Evolutionary conservation across 805 yeast genomes (phyloP).

Genomic region (Scheffersomyces stipitis): DNA sequence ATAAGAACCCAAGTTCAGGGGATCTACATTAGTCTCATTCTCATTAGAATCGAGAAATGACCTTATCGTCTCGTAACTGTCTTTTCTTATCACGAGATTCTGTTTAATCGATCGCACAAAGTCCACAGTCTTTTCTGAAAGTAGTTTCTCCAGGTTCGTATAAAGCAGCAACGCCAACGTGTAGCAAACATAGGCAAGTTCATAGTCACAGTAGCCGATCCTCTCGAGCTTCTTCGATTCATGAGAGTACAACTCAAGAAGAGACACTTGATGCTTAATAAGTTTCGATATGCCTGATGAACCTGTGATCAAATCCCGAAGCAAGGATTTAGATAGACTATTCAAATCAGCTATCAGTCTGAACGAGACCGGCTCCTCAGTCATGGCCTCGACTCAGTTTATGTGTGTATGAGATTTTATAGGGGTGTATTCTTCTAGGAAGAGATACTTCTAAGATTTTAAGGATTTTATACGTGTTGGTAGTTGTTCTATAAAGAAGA

Average conservation of each 20-base stretch:
- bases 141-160: constrained; percentile 5
- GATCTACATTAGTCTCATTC: background rate
- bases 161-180: constrained; percentile 12
- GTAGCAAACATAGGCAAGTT: constrained; percentile 32
- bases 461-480: no score
- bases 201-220: constrained; percentile 38
- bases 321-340: background rate
- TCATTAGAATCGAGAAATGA: background rate
- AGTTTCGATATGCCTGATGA: constrained; percentile 12
- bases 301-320: background rate
- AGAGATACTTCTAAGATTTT: no score
- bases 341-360: background rate
- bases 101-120: constrained; percentile 14
- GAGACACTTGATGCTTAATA: constrained; percentile 26
- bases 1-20: background rate
- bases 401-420: no score
- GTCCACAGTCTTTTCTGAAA: constrained; percentile 13
- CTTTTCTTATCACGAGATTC: constrained; percentile 15
- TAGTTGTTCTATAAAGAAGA: no score
- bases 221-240: constrained; percentile 27
- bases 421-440: no score
- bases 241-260: constrained; percentile 35
- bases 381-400: no score
- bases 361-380: background rate
- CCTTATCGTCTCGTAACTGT: constrained; percentile 4